These are phyloP conservation scores for Penicillium sp. DNA, from an alignment of 2,329 filamentous ascomycete species.

Conservation along the genomic window DNA sequence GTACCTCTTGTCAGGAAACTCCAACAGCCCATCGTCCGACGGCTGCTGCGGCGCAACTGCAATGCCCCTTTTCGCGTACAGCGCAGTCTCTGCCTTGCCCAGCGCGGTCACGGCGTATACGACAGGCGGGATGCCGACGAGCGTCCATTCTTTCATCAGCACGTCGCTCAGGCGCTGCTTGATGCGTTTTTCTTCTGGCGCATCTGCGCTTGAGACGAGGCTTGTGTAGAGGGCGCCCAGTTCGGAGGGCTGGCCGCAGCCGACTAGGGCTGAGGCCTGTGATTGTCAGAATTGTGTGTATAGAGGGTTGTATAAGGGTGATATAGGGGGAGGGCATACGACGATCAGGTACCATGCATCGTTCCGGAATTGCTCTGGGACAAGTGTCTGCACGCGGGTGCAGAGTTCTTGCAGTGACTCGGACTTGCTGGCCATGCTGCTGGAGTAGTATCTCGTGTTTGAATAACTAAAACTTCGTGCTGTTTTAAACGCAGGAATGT, in stretches of 20 bases:
- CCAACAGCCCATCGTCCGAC: conserved; percentile 11
- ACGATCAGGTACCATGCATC: conserved; percentile 47
- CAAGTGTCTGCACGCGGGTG: conserved; percentile 19
- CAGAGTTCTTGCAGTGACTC: conserved; percentile 31
- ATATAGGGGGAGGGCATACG: conserved; percentile 24
- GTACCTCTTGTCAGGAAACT: conserved; percentile 18
- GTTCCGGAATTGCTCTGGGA: conserved; percentile 57
- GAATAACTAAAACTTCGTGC: neutral
- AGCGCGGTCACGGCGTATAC: conserved; percentile 26
- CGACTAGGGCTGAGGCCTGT: conserved; percentile 24
- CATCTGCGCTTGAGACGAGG: conserved; percentile 16
- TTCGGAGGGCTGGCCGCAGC: conserved; percentile 22
- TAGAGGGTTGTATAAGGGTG: neutral
- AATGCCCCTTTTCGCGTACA: conserved; percentile 15
- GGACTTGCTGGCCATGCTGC: conserved; percentile 4
- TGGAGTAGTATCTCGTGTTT: neutral
- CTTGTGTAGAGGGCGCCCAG: conserved; percentile 26
- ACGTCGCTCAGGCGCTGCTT: conserved; percentile 24
- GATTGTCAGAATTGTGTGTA: neutral
- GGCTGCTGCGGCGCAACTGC: conserved; percentile 14
- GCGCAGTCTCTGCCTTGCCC: conserved; percentile 23
- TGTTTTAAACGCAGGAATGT: neutral
- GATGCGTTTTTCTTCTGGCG: conserved; percentile 17
- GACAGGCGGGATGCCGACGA: conserved; percentile 30
- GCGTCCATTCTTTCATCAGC: conserved; percentile 29